phyloP scores from a whole-genome alignment of 2,329 filamentous ascomycete species.

The Trichoderma sp. region DNA sequence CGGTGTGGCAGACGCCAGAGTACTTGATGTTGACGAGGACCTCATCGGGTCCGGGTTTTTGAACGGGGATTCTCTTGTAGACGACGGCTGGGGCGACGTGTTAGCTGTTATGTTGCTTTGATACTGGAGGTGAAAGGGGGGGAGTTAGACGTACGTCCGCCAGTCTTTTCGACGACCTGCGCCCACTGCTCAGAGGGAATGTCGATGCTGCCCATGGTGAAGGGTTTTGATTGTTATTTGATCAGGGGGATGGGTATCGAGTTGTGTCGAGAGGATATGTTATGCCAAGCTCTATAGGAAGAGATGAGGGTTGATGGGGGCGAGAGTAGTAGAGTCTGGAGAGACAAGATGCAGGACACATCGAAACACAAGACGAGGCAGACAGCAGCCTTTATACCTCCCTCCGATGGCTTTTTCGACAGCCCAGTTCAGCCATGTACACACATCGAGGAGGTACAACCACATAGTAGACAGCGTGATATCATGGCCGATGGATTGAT shows the following conservation, averaged over 20 bases:
- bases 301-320: background rate
- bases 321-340: background rate
- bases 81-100: slow-evolving; percentile 52
- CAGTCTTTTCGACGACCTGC: slow-evolving; percentile 82
- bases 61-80: slow-evolving; percentile 82
- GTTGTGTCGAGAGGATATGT: background rate
- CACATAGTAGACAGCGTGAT: too few relatives aligned
- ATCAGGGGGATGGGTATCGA: slow-evolving; percentile 20
- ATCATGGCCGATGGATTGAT: too few relatives aligned
- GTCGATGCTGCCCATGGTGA: slow-evolving; percentile 27
- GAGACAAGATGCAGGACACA: background rate
- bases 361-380: background rate
- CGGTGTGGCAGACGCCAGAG: slow-evolving; percentile 89
- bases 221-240: slow-evolving; percentile 8
- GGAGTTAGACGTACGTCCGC: slow-evolving; percentile 61
- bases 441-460: too few relatives aligned
- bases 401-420: background rate
- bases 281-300: background rate
- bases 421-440: background rate
- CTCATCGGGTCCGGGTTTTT: slow-evolving; percentile 81
- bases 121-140: background rate
- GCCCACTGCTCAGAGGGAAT: slow-evolving; percentile 89
- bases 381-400: slow-evolving; percentile 3
- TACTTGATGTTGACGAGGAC: slow-evolving; percentile 90
- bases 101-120: slow-evolving; percentile 10